A percentile compares a stretch with the other conserved stretches of the same genome.
These are phyloP conservation scores for Penicillium arizonense DNA, from an alignment of 495 filamentous ascomycete species.

Conservation along the genomic window DNA sequence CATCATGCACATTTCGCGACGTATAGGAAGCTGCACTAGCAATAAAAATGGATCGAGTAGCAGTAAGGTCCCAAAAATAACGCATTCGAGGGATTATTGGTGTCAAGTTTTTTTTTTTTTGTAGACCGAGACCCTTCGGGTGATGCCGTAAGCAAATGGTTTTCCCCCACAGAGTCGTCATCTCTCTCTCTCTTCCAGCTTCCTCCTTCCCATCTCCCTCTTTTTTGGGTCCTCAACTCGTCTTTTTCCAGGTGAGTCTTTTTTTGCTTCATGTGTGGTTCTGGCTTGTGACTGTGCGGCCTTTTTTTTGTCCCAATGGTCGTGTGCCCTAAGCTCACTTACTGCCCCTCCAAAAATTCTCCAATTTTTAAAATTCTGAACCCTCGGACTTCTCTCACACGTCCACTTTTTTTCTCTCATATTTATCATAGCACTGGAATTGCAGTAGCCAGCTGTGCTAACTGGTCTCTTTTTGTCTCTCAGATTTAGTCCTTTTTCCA, in stretches of 20 bases:
- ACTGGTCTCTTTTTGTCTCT: not conserved
- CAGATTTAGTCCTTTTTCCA: slow-evolving; percentile 3
- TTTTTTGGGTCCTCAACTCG: slow-evolving; percentile 3
- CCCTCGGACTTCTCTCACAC: slow-evolving; percentile 7
- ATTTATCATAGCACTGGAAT: not conserved
- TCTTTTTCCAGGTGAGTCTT: slow-evolving; percentile 11
- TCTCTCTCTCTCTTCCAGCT: not conserved
- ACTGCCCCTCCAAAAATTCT: not conserved
- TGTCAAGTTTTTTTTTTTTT: no score
- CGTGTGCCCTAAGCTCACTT: slow-evolving; percentile 21
- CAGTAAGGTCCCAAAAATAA: no score
- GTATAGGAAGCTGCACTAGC: not conserved
- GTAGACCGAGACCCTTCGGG: no score
- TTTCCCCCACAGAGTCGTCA: slow-evolving; percentile 6
- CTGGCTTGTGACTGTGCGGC: slow-evolving; percentile 17
- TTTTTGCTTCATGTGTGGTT: slow-evolving; percentile 9
- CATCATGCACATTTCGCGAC: not conserved
- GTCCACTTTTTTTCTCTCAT: slow-evolving; percentile 27
- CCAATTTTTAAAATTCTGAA: slow-evolving; percentile 7
- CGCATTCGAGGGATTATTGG: no score
- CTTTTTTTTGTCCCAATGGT: slow-evolving; percentile 11
- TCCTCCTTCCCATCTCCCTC: not conserved
- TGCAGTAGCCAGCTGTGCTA: slow-evolving; percentile 3
- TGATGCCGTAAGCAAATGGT: slow-evolving; percentile 3
- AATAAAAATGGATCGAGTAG: no score